Evolutionary conservation across 495 filamentous ascomycete genomes (phyloP), one percentile per base, ranked within the genome.

Genomic region (Penicillium paxilli): DNA sequence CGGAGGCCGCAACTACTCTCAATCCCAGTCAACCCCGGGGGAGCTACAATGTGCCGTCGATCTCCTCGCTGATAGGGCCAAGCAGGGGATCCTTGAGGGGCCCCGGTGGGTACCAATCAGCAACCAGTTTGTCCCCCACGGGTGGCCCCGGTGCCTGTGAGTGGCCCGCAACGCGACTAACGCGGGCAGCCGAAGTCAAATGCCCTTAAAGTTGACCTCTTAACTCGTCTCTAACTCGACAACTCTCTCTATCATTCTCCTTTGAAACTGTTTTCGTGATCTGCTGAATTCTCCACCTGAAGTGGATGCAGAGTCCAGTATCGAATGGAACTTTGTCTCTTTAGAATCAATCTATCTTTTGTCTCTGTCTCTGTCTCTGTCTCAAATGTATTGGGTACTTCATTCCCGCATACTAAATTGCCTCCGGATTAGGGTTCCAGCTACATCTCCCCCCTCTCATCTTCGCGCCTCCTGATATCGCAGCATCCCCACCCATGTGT

Each of bases 401-500:
- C n/a, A 5, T 6, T n/a, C n/a, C 16, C 14, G 26, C 2, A 38
- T 19, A 16, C 4, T 38, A 16, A 38, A n/a, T 19, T 38, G 0
- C 16, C 35, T 19, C 0, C 2, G 4, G 1, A 38, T 38, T 5
- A 19, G 23, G 23, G 40, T 42, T 12, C 40, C 20, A 21, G 2
- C 19, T 42, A 42, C 40, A 21, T 6, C 0, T 16, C 33, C n/a
- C 6, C 14, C 9, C 10, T 3, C 11, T 14, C 40, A 38, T 38
- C 12, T 4, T 8, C n/a, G 8, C 35, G 35, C 35, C 35, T 38
- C 35, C 35, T 19, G 17, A 14, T 38, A 28, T 28, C 28, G 45
- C 45, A 24, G n/a, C 30, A 9, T 45, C 45, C 60, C 23, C 57
- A 55, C 63, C 71, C 74, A 75, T 75, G 74, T 77, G 74, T 74